Base-by-base conservation (phyloP, 73 alveolate genomes). In the Paramecium primaurelia region DNA sequence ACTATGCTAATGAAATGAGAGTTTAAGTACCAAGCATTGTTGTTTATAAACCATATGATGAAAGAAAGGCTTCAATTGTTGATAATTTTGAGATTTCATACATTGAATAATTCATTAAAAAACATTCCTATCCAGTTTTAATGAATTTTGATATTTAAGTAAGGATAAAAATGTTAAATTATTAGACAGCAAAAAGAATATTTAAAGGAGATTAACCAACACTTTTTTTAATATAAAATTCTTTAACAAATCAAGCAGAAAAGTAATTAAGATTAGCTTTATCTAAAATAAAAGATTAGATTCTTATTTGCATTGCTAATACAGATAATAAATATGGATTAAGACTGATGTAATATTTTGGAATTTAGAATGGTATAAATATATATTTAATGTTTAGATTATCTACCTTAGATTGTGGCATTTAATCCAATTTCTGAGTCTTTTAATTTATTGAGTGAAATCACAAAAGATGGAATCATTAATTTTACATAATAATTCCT, bases 311-410 rank as follows among this genome's bases (percentile, higher is more conserved):
- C 14, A 34, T 75, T 1, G 88, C 88, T 14, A 37, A 75, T 75
- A 75, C 88, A 22, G 69, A 75, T 75, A 22, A 34, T 8, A 37
- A 37, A 40, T 37, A 75, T 40, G 88, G 88, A 11, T 0, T 37
- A n/a, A 75, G 88, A 75, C 18, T 75, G 60, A 75, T 75, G 88
- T 73, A 73, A 73, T 73, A 73, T 36, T 73, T 73, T 38, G 87
- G 87, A 7, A 36, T 73, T 36, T 36, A 38, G 12, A 20, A 28
- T 32, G 60, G 87, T 73, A 73, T 12, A 36, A 9, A 71, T 32
- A 0, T 3, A 32, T 73, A 0, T 14, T 37, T 75, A 75, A 0
- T 1, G 4, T 14, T 34, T 75, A 75, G 88, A 75, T 75, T 75
- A 75, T 37, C 49, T 75, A 4, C 68, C 88, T n/a, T 37, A 75